These are phyloP conservation scores for Sarocladium brachiariae DNA, from an alignment of 2,329 filamentous ascomycete species.

Conservation along the genomic window DNA sequence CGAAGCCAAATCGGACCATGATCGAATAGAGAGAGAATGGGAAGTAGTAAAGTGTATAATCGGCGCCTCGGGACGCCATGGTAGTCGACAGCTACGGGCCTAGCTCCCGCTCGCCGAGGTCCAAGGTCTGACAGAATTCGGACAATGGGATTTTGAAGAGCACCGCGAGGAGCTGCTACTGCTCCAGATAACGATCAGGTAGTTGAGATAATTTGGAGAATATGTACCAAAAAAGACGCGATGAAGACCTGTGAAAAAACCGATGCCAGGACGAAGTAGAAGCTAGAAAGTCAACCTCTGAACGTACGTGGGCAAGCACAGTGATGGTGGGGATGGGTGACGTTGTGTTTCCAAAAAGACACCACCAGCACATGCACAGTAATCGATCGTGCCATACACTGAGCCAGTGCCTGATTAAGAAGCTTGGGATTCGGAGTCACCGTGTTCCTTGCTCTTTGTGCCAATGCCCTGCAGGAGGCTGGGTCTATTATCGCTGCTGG, in stretches of 20 bases:
- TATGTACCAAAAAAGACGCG: neutral
- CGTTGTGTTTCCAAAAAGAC: neutral
- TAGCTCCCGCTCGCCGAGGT: neutral
- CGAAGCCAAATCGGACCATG: constrained; percentile 23
- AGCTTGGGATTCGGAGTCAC: neutral
- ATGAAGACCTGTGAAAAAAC: no score
- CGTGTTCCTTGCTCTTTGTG: neutral
- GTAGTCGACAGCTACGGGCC: neutral
- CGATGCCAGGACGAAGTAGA: neutral
- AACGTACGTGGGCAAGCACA: neutral
- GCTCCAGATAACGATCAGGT: no score
- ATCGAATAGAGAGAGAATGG: constrained; percentile 25
- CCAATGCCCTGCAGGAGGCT: neutral
- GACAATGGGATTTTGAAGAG: no score
- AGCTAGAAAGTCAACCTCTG: neutral
- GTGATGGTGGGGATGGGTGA: neutral
- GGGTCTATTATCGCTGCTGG: no score
- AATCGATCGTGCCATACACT: no score
- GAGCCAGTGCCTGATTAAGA: no score
- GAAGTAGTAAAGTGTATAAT: constrained; percentile 24
- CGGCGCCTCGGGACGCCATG: constrained; percentile 11
- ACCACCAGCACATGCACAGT: no score
- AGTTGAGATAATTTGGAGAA: no score
- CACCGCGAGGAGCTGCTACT: no score
- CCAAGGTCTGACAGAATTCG: neutral